phyloP scores from a whole-genome alignment of 1,284 basidiomycete genomes.

The Cutaneotrichosporon cyanovorans region DNA sequence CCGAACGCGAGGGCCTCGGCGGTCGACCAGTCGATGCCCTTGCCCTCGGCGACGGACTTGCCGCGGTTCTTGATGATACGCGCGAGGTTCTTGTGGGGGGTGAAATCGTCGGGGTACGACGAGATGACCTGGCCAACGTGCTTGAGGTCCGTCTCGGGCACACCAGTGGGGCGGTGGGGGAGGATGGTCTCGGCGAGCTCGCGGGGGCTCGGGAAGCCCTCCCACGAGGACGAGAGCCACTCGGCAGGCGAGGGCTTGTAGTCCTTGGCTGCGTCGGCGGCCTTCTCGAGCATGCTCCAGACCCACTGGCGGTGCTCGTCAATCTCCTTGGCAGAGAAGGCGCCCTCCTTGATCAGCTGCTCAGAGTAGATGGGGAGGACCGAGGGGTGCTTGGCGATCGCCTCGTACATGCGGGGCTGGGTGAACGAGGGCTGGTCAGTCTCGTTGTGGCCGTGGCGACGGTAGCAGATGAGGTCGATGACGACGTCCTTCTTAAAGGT shows the following conservation, averaged over 20 bases:
- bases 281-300: slow-evolving; percentile 96
- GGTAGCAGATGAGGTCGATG: slow-evolving; percentile 97
- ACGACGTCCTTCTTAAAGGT: slow-evolving; percentile 99
- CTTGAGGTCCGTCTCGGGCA: slow-evolving; percentile 68
- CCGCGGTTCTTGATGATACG: slow-evolving; percentile 83
- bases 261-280: slow-evolving; percentile 80
- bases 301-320: slow-evolving; percentile 99
- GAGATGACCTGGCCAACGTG: slow-evolving; percentile 81
- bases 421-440: slow-evolving; percentile 99
- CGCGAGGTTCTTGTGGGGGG: slow-evolving; percentile 84
- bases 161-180: slow-evolving; percentile 79
- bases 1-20: slow-evolving; percentile 97
- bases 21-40: slow-evolving; percentile 97
- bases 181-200: slow-evolving; percentile 88
- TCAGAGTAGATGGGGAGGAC: slow-evolving; percentile 87
- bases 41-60: slow-evolving; percentile 83
- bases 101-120: slow-evolving; percentile 75
- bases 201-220: slow-evolving; percentile 95
- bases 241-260: slow-evolving; percentile 89
- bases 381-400: slow-evolving; percentile 89
- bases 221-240: slow-evolving; percentile 97
- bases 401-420: slow-evolving; percentile 97
- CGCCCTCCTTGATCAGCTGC: slow-evolving; percentile 80
- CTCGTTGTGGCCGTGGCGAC: slow-evolving; percentile 98
- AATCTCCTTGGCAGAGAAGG: slow-evolving; percentile 92